phyloP scores from a whole-genome alignment of 371 early-diverging fungal genomes.

The Batkoa obscura region DNA sequence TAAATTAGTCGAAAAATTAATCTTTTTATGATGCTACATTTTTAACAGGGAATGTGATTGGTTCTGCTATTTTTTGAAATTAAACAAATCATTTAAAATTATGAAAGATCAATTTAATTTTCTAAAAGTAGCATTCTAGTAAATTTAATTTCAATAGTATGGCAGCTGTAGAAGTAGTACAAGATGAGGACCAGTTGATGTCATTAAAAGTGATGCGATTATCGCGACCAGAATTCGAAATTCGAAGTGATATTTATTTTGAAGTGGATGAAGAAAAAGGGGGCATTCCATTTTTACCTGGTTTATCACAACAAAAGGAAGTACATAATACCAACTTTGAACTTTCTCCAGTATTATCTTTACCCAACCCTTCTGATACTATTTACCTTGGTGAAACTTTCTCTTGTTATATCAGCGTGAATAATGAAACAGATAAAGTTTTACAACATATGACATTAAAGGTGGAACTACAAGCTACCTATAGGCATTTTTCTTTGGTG shows the following conservation, averaged over 20 bases:
- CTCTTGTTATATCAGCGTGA: conserved; percentile 63
- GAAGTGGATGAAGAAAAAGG: neutral
- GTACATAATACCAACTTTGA: neutral
- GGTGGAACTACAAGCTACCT: conserved; percentile 71
- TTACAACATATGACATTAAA: conserved; percentile 54
- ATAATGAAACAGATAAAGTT: conserved; percentile 43
- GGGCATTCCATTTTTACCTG: neutral
- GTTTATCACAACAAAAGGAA: no score
- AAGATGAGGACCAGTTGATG: neutral
- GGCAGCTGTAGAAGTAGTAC: neutral
- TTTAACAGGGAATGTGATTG: no score
- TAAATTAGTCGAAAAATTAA: no score
- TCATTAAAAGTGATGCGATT: conserved; percentile 4
- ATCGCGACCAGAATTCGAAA: neutral
- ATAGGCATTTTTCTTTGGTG: conserved; percentile 48
- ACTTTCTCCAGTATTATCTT: neutral
- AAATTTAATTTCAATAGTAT: no score
- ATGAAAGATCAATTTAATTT: no score
- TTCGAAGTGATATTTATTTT: neutral
- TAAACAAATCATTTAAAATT: no score
- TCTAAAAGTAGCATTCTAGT: no score
- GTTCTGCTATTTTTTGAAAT: no score
- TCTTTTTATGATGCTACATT: no score
- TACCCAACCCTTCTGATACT: conserved; percentile 63
- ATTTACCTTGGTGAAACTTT: conserved; percentile 92